Base-by-base conservation (phyloP, 1,284 basidiomycete genomes). In the Caloboletus inedulis region DNA sequence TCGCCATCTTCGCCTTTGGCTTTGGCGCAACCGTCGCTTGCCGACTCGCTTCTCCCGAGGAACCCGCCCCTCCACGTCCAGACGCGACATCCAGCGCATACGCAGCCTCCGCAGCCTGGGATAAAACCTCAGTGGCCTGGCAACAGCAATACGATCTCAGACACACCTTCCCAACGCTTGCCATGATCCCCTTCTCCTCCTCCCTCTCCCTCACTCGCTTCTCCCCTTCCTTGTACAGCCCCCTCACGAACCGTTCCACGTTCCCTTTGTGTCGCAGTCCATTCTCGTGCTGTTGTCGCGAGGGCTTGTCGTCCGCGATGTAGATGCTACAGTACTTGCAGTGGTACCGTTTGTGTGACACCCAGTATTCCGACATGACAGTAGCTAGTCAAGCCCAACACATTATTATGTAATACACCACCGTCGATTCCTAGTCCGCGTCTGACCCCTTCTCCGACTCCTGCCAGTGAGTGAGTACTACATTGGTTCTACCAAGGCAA, bases 191-290 rank as follows among this genome's bases (percentile, higher is more conserved):
- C 61, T 84, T 87, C 72, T 95, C 93, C 63, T 93, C 87, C 50
- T 89, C 91, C 43, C 79, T 78, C 60, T 97, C 94, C 69, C 88
- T 85, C 74, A 91, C 91, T 50, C 84, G 82, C 73, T 87, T 86
- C 73, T 94, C 91, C 5, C 94, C 89, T n/a, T 84, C 76, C 75
- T 96, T 96, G 80, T 99, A 99, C 29, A 98, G 80, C 39, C 89
- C 84, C 39, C 92, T 80, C 49, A 99, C 90, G 70, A 89, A 96
- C 9, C 94, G 81, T 66, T 98, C 94, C 56, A 91, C 85, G 69
- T 92, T 97, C 44, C 94, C 94, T 69, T 97, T 91, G 75, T 99
- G 97, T 43, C 92, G 84, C 46, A 96, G 73, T 41, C 97, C 97
- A 57, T 82, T 89, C 72, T 99, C 97, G 70, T 99, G 97, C 55